Conservation (phyloP, 345 rosid genomes). For the Dipteronia dyeriana region DNA sequence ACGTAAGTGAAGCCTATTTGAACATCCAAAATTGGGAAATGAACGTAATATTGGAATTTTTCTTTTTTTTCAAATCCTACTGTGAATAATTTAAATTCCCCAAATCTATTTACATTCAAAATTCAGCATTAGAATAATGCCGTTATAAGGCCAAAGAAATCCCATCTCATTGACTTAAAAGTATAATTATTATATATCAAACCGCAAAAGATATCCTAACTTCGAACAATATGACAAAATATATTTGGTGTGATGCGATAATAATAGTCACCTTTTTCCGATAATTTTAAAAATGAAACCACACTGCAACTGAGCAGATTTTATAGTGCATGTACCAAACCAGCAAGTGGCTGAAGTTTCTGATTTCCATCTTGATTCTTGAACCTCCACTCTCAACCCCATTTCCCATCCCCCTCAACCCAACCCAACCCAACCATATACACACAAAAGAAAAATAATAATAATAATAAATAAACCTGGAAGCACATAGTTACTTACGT, state of each 20-base stretch:
- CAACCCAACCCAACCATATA: background rate
- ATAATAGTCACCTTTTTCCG: background rate
- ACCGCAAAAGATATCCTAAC: background rate
- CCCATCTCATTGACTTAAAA: background rate
- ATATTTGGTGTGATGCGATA: background rate
- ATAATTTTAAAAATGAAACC: background rate
- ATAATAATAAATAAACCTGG: background rate
- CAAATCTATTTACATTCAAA: background rate
- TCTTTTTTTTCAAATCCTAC: background rate
- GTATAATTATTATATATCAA: background rate
- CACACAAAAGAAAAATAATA: background rate
- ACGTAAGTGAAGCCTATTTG: background rate
- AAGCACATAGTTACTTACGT: constrained; percentile 50
- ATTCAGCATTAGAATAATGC: background rate
- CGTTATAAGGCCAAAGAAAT: background rate
- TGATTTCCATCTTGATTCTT: background rate
- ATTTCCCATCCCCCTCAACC: no score
- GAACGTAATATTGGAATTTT: background rate
- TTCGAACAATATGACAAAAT: background rate
- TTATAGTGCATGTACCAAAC: background rate
- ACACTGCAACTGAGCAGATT: background rate
- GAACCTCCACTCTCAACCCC: background rate
- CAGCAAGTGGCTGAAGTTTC: background rate
- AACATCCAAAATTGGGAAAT: background rate
- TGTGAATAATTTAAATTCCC: background rate